Base-by-base conservation (phyloP, 1,284 basidiomycete species). In the Ustilago lituana region DNA sequence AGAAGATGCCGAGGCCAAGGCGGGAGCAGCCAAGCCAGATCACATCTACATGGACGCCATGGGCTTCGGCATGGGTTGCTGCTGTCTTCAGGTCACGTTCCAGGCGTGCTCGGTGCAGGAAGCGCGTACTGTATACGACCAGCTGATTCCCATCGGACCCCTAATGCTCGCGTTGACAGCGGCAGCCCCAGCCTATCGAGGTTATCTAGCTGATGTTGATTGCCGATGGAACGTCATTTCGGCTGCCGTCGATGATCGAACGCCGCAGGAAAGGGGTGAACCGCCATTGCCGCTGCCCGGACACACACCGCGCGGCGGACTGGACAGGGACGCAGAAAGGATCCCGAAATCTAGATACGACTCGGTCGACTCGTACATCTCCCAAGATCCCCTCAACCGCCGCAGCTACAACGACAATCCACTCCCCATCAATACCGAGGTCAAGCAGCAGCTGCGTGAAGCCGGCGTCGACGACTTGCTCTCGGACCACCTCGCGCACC, bases 1-100 rank as follows among this genome's bases (percentile, higher is more conserved):
- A 10, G 93, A 93, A 78, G 94, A 95, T 39, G 20, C 81, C 89
- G 93, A 95, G 85, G 94, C 94, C 2, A 91, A 89, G 82, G 65
- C 65, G 56, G 93, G 92, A 5, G 92, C 93, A 10, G 94, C 94
- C 10, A 86, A 91, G 46, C 85, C 86, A 12, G 90, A 95, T 82
- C 94, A 98, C 83, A 94, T 99, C 73, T 98, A 98, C 83, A 88
- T 98, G 86, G 96, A 99, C 83, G 94, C 96, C 2, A 98, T 98
- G 96, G 95, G 94, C 22, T 99, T 99, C 83, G 96, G 96, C 39
- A 98, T 98, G 95, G 96, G 96, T 3, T 98, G 95, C 79, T 96
- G 93, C 80, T 98, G 96, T 83, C 85, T 99, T 47, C 96, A 99
- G 81, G 87, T 98, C 69, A 99, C 96, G 4, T 97, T 98, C 85